Conservation (phyloP, 2,329 filamentous ascomycete genomes). For the Fusarium sp. region DNA sequence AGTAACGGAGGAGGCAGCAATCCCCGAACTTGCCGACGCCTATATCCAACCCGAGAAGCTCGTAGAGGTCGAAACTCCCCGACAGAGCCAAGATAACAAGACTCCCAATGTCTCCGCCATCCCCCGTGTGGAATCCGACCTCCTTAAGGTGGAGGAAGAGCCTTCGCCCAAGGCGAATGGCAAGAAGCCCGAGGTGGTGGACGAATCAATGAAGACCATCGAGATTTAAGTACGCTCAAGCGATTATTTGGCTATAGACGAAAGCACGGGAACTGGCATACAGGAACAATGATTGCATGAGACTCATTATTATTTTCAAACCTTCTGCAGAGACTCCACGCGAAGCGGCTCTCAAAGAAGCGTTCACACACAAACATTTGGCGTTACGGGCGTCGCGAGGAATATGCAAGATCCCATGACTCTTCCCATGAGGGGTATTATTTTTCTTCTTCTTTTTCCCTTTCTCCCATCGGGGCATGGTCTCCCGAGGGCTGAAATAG, state of each 20-base stretch:
- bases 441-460: slow-evolving; percentile 25
- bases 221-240: slow-evolving; percentile 59
- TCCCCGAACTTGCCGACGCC: slow-evolving; percentile 54
- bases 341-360: slow-evolving; percentile 40
- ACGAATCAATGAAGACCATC: slow-evolving; percentile 70
- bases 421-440: slow-evolving; percentile 33
- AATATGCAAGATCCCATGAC: slow-evolving; percentile 42
- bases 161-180: slow-evolving; percentile 50
- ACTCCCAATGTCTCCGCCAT: slow-evolving; percentile 50
- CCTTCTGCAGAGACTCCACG: slow-evolving; percentile 54
- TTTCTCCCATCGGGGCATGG: slow-evolving; percentile 8
- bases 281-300: slow-evolving; percentile 46
- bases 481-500: slow-evolving; percentile 7
- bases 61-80: slow-evolving; percentile 67
- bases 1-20: slow-evolving; percentile 74
- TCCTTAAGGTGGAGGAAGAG: slow-evolving; percentile 47
- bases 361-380: slow-evolving; percentile 37
- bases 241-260: slow-evolving; percentile 38
- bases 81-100: slow-evolving; percentile 58
- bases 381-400: slow-evolving; percentile 46
- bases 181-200: slow-evolving; percentile 57
- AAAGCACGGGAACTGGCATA: slow-evolving; percentile 44
- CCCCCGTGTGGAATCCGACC: slow-evolving; percentile 50
- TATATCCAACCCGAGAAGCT: slow-evolving; percentile 61
- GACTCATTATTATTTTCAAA: slow-evolving; percentile 42